These are phyloP conservation scores for Fusarium sublunatum DNA, from an alignment of 2,329 filamentous ascomycete genomes.

Conservation along the genomic window DNA sequence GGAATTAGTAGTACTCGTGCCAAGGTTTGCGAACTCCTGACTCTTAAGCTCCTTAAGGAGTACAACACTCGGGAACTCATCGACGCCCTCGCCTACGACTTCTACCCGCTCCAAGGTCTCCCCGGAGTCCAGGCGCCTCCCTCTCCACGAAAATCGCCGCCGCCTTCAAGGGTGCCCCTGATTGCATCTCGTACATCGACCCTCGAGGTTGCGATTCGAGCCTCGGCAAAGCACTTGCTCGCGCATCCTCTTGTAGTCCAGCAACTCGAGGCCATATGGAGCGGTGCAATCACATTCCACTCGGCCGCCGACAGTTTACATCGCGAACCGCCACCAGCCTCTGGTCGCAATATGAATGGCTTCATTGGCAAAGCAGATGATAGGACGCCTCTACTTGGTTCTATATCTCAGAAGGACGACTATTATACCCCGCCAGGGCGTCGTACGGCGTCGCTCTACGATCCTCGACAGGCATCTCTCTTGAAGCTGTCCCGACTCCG, in stretches of 20 bases:
- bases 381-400: constrained; percentile 64
- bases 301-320: constrained; percentile 88
- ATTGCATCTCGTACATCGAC: constrained; percentile 84
- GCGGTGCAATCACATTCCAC: constrained; percentile 93
- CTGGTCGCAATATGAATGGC: constrained; percentile 42
- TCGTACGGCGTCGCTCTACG: constrained; percentile 86
- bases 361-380: constrained; percentile 53
- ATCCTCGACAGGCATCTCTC: constrained; percentile 87
- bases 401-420: constrained; percentile 48
- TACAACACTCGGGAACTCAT: constrained; percentile 91
- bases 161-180: constrained; percentile 59
- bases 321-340: constrained; percentile 58
- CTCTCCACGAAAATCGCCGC: constrained; percentile 49
- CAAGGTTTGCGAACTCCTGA: constrained; percentile 88
- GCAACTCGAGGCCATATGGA: constrained; percentile 97
- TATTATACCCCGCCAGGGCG: constrained; percentile 60
- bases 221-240: constrained; percentile 91
- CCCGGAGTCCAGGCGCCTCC: constrained; percentile 57
- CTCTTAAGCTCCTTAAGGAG: constrained; percentile 89
- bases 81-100: constrained; percentile 94
- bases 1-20: constrained; percentile 86
- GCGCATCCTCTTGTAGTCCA: constrained; percentile 92
- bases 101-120: constrained; percentile 89
- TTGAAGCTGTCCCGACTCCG: constrained; percentile 92
- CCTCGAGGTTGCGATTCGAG: constrained; percentile 91